Conservation (phyloP, 2,329 filamentous ascomycete species). For the Huntiella bhutanensis region DNA sequence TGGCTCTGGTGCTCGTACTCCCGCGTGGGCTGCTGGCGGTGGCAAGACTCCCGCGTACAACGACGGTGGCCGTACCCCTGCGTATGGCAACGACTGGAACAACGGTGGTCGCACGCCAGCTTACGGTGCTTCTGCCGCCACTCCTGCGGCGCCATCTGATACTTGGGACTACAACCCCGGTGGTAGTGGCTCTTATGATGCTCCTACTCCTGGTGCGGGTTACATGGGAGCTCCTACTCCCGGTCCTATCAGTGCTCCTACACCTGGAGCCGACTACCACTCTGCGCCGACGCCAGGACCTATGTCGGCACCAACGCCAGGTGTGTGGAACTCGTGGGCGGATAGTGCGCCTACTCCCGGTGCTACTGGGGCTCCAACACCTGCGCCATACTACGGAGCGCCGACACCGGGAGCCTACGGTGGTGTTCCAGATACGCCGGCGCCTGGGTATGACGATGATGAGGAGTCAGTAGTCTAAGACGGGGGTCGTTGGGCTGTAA, state of each 20-base stretch:
- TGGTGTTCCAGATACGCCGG: slow-evolving; percentile 39
- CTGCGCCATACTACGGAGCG: slow-evolving; percentile 43
- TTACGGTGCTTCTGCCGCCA: slow-evolving; percentile 42
- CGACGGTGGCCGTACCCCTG: slow-evolving; percentile 49
- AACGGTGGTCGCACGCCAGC: slow-evolving; percentile 61
- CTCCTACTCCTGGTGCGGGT: slow-evolving; percentile 43
- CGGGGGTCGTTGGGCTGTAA: background rate
- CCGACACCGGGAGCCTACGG: slow-evolving; percentile 45
- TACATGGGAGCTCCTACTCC: slow-evolving; percentile 40
- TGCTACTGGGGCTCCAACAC: slow-evolving; percentile 46
- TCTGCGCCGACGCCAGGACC: slow-evolving; percentile 45
- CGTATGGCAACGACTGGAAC: slow-evolving; percentile 44
- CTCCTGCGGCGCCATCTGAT: slow-evolving; percentile 38
- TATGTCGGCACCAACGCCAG: slow-evolving; percentile 49
- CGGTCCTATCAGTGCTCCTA: slow-evolving; percentile 47
- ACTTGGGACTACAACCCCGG: slow-evolving; percentile 41
- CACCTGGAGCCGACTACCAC: slow-evolving; percentile 39
- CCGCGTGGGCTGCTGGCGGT: slow-evolving; percentile 54
- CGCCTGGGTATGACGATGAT: slow-evolving; percentile 35
- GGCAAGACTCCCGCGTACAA: slow-evolving; percentile 51
- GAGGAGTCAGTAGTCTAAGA: slow-evolving; percentile 2
- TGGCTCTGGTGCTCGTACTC: slow-evolving; percentile 51
- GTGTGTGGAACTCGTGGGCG: slow-evolving; percentile 39
- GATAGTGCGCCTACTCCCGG: slow-evolving; percentile 49
- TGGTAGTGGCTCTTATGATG: slow-evolving; percentile 41